Conservation (phyloP, 2,329 filamentous ascomycete genomes). For the Fusarium sp. region DNA sequence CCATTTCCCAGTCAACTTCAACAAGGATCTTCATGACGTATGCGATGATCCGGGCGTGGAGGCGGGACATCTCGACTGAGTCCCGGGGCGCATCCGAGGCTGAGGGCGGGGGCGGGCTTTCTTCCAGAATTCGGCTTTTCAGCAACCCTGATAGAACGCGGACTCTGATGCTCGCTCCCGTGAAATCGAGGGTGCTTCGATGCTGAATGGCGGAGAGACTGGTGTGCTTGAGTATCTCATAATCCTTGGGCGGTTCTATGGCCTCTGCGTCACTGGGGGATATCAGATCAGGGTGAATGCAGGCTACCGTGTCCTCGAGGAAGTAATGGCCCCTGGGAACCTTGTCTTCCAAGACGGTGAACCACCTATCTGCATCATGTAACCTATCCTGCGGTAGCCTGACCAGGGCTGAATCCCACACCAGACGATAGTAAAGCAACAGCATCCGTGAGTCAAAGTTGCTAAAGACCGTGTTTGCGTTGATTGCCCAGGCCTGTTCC, state of each 20-base stretch:
- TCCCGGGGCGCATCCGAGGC: background rate
- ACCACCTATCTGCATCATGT: slow-evolving; percentile 13
- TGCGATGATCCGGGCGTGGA: slow-evolving; percentile 19
- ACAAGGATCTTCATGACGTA: slow-evolving; percentile 24
- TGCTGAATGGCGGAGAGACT: slow-evolving; percentile 30
- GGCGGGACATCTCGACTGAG: background rate
- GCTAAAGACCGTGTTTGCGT: slow-evolving; percentile 13
- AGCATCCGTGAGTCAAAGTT: slow-evolving; percentile 15
- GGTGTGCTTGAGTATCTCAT: slow-evolving; percentile 14
- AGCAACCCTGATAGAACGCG: slow-evolving; percentile 2
- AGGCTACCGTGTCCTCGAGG: background rate
- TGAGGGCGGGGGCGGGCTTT: background rate
- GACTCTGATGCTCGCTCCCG: background rate
- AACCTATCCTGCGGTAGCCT: slow-evolving; percentile 4
- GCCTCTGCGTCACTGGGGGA: background rate
- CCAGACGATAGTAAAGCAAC: slow-evolving; percentile 24
- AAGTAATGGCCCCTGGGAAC: background rate
- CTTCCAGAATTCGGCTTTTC: slow-evolving; percentile 19
- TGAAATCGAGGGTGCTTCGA: slow-evolving; percentile 15
- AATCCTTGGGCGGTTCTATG: slow-evolving; percentile 4
- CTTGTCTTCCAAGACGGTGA: slow-evolving; percentile 8
- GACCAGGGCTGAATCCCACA: slow-evolving; percentile 20
- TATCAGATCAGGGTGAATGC: background rate
- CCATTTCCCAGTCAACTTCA: slow-evolving; percentile 15
- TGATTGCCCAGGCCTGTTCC: slow-evolving; percentile 20